Percentiles rank a stretch among this genome's conserved stretches.
Evolutionary conservation across 2,329 filamentous ascomycete genomes (phyloP).

Genomic region (Zymoseptoria passerinii): DNA sequence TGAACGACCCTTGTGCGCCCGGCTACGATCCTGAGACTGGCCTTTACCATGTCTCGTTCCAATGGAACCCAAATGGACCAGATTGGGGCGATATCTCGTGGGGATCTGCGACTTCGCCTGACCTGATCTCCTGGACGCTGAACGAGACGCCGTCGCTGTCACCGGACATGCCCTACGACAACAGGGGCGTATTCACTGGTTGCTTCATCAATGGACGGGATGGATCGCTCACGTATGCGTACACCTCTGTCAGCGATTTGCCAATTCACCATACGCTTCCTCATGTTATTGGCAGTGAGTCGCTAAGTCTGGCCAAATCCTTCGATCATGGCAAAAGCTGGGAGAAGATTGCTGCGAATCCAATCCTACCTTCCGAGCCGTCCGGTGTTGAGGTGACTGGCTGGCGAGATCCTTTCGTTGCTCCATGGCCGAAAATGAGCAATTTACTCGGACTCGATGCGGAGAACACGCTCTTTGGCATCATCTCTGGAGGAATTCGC

Average conservation of each 20-base stretch:
- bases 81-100: constrained; percentile 39
- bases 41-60: constrained; percentile 36
- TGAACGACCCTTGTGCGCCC: constrained; percentile 39
- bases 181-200: constrained; percentile 37
- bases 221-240: constrained; percentile 31
- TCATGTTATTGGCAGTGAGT: constrained; percentile 32
- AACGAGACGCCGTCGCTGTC: constrained; percentile 24
- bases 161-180: constrained; percentile 32
- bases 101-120: constrained; percentile 33
- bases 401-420: constrained; percentile 37
- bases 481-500: constrained; percentile 42
- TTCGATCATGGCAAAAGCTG: constrained; percentile 33
- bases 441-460: constrained; percentile 9
- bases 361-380: constrained; percentile 32
- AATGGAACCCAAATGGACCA: constrained; percentile 37
- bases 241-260: constrained; percentile 35
- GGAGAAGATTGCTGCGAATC: constrained; percentile 31
- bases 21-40: constrained; percentile 34
- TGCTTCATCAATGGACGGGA: constrained; percentile 29
- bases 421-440: constrained; percentile 25
- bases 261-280: constrained; percentile 36
- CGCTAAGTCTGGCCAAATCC: constrained; percentile 33
- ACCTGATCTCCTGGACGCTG: constrained; percentile 34
- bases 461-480: constrained; percentile 34
- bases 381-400: constrained; percentile 31